phyloP scores from a whole-genome alignment of 139 green algal species.

The Spirogloea muscicola region DNA sequence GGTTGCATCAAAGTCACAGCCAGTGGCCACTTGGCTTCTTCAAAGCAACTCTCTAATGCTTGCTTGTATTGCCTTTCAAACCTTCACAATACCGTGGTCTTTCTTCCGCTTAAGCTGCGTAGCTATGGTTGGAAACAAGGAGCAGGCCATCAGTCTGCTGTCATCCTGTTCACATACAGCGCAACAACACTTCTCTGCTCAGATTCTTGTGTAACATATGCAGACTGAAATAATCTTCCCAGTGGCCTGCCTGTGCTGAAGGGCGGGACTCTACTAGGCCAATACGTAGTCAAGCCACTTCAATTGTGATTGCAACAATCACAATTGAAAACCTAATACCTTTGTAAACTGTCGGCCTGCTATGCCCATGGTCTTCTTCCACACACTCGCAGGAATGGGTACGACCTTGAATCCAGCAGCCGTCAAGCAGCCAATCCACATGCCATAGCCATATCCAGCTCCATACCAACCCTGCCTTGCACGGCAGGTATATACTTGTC shows the following conservation, averaged over 20 bases:
- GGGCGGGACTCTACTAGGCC: neutral
- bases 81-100: constrained; percentile 30
- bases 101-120: constrained; percentile 47
- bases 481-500: neutral
- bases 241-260: neutral
- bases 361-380: constrained; percentile 34
- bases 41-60: constrained; percentile 5
- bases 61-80: neutral
- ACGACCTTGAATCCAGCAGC: constrained; percentile 24
- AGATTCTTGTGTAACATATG: no score
- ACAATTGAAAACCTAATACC: neutral
- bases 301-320: neutral
- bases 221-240: neutral
- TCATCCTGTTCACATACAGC: constrained; percentile 18
- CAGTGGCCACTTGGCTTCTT: no score
- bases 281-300: neutral
- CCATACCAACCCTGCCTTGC: constrained; percentile 47
- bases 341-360: constrained; percentile 12
- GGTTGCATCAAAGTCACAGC: no score
- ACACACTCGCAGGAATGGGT: constrained; percentile 1
- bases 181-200: neutral
- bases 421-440: constrained; percentile 42
- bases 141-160: constrained; percentile 21
- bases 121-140: constrained; percentile 18
- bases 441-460: constrained; percentile 40